Evolutionary conservation across 2,329 filamentous ascomycete species (phyloP), one percentile per base, ranked within the genome.

Genomic region (Coccinonectria pachysandricola): DNA sequence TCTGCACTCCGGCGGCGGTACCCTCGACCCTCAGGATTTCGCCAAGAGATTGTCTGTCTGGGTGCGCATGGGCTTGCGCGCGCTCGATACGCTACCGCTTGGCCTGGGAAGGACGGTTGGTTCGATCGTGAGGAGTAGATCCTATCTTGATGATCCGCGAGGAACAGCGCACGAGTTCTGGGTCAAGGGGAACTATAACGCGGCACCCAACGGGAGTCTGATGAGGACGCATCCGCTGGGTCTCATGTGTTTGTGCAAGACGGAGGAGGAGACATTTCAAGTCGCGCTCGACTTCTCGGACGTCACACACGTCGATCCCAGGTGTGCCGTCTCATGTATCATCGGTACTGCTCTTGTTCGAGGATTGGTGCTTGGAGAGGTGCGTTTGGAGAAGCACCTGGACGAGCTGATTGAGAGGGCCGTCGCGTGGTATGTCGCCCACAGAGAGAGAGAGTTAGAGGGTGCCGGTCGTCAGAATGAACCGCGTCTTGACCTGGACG

Each of bases 161-260:
- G 48, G 28, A 0, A 52, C 47, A 5, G 62, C 66, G 2, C 48
- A 54, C 3, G 39, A 45, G 8, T 43, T 49, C 10, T 70, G 65
- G 65, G 40, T 53, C 10, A 52, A 52, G 4, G 46, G 50, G 1
- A 49, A 48, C 0, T 53, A 53, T 23, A 42, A 54, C 4, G 49
- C 52, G 4, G 66, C 66, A 0, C 60, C 66, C 0, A 71, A 71
- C 27, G 66, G 66, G 2, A 65, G 60, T 21, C 37, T 70, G 8
- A 70, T 70, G 66, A 43, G 66, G 7, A 69, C 64, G 7, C 64
- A 69, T 29, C 60, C 62, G 0, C 45, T 69, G 9, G 66, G 64
- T 1, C 38, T 68, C 5, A 60, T 69, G 31, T 63, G 60, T 21
- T 28, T 68, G 7, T 42, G 43, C 17, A 47, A 55, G 23, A 48